phyloP scores from a whole-genome alignment of 2,329 filamentous ascomycete genomes.

The Didymella keratinophila region DNA sequence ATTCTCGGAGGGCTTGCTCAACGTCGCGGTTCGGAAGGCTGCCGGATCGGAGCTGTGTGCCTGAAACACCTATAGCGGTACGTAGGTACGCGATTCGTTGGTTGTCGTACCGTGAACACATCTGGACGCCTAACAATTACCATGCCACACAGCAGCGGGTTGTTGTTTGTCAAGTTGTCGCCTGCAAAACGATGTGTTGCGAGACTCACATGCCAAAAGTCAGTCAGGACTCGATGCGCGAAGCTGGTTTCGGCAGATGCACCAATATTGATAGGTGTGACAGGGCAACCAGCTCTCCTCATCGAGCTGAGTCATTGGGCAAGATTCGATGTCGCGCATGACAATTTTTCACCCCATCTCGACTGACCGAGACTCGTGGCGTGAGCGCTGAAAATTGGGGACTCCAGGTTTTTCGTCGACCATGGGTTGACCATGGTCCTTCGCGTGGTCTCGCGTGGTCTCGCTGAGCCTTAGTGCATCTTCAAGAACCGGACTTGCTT shows the following conservation, averaged over 20 bases:
- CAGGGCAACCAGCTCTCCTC: background rate
- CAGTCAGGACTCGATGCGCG: background rate
- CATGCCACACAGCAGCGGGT: background rate
- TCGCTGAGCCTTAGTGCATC: background rate
- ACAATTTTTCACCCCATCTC: background rate
- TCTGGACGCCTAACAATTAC: slow-evolving; percentile 21
- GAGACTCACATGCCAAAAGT: slow-evolving; percentile 1
- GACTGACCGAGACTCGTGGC: background rate
- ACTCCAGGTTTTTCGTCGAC: background rate
- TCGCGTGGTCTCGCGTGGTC: background rate
- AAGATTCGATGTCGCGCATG: background rate
- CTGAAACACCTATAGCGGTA: slow-evolving; percentile 1
- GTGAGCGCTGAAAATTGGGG: background rate
- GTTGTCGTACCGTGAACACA: slow-evolving; percentile 9
- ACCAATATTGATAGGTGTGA: background rate
- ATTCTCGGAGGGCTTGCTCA: slow-evolving; percentile 2
- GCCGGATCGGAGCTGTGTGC: background rate
- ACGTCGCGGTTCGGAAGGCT: slow-evolving; percentile 3
- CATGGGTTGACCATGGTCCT: background rate
- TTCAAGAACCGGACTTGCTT: background rate
- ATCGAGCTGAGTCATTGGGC: background rate
- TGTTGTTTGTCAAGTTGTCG: background rate
- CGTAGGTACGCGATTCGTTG: slow-evolving; percentile 3
- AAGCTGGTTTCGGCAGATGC: background rate
- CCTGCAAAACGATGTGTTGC: background rate